Base-by-base conservation (phyloP, 2,329 filamentous ascomycete species). In the Scedosporium apiospermum region DNA sequence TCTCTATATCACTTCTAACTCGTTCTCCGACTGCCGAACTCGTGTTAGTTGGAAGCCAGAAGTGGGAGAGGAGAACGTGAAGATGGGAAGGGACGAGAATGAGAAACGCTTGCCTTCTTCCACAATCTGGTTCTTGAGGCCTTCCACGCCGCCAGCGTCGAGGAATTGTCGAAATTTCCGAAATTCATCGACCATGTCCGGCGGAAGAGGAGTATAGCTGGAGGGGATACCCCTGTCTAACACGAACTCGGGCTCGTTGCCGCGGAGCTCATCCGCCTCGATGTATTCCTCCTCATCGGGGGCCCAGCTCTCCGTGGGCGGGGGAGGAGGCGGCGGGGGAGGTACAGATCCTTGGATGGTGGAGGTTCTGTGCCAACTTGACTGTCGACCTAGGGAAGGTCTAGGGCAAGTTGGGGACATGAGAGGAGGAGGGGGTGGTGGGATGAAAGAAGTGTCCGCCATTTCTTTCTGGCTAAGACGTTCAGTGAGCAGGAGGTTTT, bases 111-210 rank as follows among this genome's bases (percentile, higher is more conserved):
- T 1, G 63, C 65, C 51, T 46, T 70, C 68, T 44, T 69, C 66
- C 30, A 66, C 65, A 55, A 69, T 66, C 14, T 68, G 66, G 58
- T 65, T 67, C n/a, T 65, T 64, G 58, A 69, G 30, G 26, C 68
- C 67, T 12, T 62, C 63, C 41, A 68, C 23, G 44, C 67, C 61
- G 21, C 67, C 62, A 3, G 66, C 64, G 1, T 55, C 12, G 2
- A 55, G 4, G 18, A 55, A 55, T 55, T 27, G 18, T 14, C 21
- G 18, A 21, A 55, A 23, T 55, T 27, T 55, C 4, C 23, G 18
- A 23, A 55, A 12, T 23, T 27, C 51, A 6, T 55, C 51, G 5
- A 18, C 27, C 51, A 55, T 55, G 12, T 4, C 51, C 7, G 51
- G 51, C 12, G 51, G 27, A 14, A 55, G 2, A 6, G 21, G 23